Conservation (phyloP, 129 eudicot species). For the Arctium minus region DNA sequence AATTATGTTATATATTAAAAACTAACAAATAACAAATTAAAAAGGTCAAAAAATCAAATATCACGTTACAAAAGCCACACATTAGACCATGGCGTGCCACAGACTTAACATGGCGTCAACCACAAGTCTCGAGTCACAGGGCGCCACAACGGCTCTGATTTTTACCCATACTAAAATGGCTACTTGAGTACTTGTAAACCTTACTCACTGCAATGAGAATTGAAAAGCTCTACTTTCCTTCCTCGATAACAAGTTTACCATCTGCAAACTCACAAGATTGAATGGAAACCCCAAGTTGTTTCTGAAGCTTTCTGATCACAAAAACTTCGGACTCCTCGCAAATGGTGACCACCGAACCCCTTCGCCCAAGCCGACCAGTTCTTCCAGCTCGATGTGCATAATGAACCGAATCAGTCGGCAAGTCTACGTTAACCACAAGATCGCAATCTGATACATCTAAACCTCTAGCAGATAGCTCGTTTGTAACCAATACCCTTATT, state of each 20-base stretch:
- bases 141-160: background rate
- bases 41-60: too few species aligned
- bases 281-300: constrained; percentile 72
- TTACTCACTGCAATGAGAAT: background rate
- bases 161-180: background rate
- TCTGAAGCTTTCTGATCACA: constrained; percentile 72
- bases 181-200: background rate
- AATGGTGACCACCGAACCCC: constrained; percentile 73
- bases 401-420: constrained; percentile 89
- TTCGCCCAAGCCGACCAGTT: constrained; percentile 88
- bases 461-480: constrained; percentile 93
- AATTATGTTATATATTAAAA: too few species aligned
- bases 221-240: constrained; percentile 30
- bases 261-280: constrained; percentile 76
- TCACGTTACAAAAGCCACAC: too few species aligned
- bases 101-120: background rate
- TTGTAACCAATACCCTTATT: constrained; percentile 68
- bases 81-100: too few species aligned
- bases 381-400: constrained; percentile 95
- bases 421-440: constrained; percentile 84
- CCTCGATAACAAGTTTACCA: constrained; percentile 61
- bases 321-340: constrained; percentile 84
- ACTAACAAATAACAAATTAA: too few species aligned
- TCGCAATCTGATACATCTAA: constrained; percentile 88
- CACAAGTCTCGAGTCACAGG: background rate